phyloP scores from a whole-genome alignment of 1,139 yeast species.

The Cylindricascospora bacillispora region DNA sequence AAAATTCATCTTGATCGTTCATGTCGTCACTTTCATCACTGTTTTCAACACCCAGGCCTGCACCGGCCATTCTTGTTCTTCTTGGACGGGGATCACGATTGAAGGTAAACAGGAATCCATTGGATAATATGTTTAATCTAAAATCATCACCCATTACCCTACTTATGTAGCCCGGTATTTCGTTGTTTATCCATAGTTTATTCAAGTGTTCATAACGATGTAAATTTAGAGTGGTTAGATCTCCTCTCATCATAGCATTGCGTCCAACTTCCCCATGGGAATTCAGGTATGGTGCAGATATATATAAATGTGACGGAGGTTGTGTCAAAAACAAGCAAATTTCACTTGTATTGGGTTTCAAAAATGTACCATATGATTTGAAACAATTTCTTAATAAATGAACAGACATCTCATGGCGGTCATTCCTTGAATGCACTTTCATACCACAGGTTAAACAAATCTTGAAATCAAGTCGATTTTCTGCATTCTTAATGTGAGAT shows the following conservation, averaged over 20 bases:
- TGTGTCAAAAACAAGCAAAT: conserved; percentile 29
- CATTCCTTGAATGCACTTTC: conserved; percentile 26
- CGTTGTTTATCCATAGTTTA: conserved; percentile 47
- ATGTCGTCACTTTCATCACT: conserved; percentile 12
- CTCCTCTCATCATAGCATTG: conserved; percentile 39
- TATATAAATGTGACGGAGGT: conserved; percentile 27
- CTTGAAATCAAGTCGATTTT: conserved; percentile 29
- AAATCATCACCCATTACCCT: conserved; percentile 28
- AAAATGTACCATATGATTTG: conserved; percentile 31
- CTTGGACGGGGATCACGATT: conserved; percentile 20
- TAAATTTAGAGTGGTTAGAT: conserved; percentile 38
- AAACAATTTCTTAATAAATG: conserved; percentile 23
- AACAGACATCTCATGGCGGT: conserved; percentile 27
- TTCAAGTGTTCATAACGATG: conserved; percentile 44
- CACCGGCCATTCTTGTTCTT: conserved; percentile 11
- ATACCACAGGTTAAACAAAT: conserved; percentile 32
- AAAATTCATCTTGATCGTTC: conserved; percentile 7
- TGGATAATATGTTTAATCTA: conserved; percentile 21
- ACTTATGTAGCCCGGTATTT: conserved; percentile 31
- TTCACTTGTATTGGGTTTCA: conserved; percentile 31
- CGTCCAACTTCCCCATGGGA: conserved; percentile 60
- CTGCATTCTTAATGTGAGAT: conserved; percentile 14
- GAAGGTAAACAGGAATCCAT: conserved; percentile 21
- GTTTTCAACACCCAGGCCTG: conserved; percentile 6
- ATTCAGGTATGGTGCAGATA: conserved; percentile 58